Evolutionary conservation across 2,329 filamentous ascomycete genomes (phyloP).

Genomic region (Colletotrichum eremochloae): DNA sequence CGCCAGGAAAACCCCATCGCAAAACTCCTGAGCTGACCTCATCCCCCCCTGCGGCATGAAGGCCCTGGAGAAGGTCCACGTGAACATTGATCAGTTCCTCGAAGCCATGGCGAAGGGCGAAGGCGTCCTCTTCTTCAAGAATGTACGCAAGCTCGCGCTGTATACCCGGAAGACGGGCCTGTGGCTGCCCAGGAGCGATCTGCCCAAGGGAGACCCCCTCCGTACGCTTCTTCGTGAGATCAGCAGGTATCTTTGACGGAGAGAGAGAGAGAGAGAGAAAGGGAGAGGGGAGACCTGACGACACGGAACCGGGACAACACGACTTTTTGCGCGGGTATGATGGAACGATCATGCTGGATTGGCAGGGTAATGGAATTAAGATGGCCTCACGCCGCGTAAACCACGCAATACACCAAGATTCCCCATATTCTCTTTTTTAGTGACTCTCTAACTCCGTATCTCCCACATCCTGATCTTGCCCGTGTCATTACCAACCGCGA

Average conservation of each 20-base stretch:
- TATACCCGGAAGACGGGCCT: slow-evolving; percentile 55
- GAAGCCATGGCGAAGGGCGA: slow-evolving; percentile 47
- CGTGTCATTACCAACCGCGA: slow-evolving; percentile 89
- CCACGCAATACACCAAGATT: slow-evolving; percentile 19
- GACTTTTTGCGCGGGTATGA: neutral
- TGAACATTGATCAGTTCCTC: slow-evolving; percentile 66
- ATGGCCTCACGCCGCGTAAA: slow-evolving; percentile 18
- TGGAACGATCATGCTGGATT: neutral
- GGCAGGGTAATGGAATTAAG: slow-evolving; percentile 5
- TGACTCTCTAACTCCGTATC: slow-evolving; percentile 71
- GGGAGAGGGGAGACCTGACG: too few relatives aligned
- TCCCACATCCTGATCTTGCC: slow-evolving; percentile 95
- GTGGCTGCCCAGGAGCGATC: slow-evolving; percentile 61
- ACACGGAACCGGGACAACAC: neutral
- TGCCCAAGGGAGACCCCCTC: slow-evolving; percentile 57
- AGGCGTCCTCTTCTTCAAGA: slow-evolving; percentile 51
- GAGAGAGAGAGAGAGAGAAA: neutral
- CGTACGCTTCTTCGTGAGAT: slow-evolving; percentile 49
- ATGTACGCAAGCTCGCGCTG: slow-evolving; percentile 48
- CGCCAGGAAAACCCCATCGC: neutral
- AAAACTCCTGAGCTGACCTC: neutral
- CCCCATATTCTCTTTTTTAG: neutral
- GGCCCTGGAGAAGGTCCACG: slow-evolving; percentile 57
- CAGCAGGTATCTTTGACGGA: neutral
- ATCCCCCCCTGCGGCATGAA: slow-evolving; percentile 42